These are phyloP conservation scores for Rhodomyrtus psidioides DNA, from an alignment of 441 rosid genomes.

Conservation along the genomic window DNA sequence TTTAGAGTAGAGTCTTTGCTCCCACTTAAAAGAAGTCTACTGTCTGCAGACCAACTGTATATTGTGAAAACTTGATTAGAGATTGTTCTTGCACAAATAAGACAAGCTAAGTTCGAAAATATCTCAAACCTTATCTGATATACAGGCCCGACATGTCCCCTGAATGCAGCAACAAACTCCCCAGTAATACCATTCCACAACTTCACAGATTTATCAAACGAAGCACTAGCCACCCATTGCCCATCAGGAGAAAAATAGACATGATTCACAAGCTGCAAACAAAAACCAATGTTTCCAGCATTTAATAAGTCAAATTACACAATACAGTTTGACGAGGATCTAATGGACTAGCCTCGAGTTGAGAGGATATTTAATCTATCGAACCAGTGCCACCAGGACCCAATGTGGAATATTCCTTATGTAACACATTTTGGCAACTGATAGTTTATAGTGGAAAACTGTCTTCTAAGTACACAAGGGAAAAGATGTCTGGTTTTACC, in stretches of 20 bases:
- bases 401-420: no score
- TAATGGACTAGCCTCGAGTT: not conserved
- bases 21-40: no score
- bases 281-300: slow-evolving; percentile 2
- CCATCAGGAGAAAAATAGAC: slow-evolving; percentile 97
- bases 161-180: slow-evolving; percentile 74
- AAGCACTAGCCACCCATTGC: slow-evolving; percentile 99
- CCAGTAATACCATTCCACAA: slow-evolving; percentile 93
- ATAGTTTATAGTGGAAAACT: no score
- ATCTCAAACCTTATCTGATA: slow-evolving; percentile 75
- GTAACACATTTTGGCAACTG: no score
- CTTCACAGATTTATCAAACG: slow-evolving; percentile 93
- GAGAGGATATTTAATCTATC: no score
- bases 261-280: slow-evolving; percentile 85
- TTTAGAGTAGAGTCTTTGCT: no score
- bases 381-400: no score
- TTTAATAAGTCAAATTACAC: not conserved
- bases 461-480: no score
- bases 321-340: not conserved
- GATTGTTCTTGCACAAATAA: not conserved
- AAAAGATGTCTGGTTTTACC: no score
- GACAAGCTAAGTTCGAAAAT: not conserved
- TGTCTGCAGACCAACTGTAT: slow-evolving; percentile 97
- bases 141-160: slow-evolving; percentile 97
- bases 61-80: not conserved